Conservation (phyloP, 805 yeast species). For the Ogataea philodendri region DNA sequence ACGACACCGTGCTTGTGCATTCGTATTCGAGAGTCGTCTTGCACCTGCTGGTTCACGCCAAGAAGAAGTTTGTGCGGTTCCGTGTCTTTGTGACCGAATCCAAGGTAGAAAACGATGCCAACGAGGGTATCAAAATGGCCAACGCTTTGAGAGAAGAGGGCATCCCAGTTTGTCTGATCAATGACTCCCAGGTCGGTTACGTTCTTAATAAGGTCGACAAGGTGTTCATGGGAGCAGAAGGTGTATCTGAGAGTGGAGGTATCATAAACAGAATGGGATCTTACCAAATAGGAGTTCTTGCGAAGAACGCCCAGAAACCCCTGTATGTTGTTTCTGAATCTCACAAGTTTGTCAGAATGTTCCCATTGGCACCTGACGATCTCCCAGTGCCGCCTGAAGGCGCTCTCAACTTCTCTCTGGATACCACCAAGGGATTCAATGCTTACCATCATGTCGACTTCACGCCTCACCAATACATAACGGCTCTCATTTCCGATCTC, state of each 20-base stretch:
- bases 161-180: conserved; percentile 84
- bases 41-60: conserved; percentile 73
- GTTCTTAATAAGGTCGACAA: conserved; percentile 90
- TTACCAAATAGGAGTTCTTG: conserved; percentile 90
- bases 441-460: conserved; percentile 71
- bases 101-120: conserved; percentile 77
- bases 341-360: conserved; percentile 94
- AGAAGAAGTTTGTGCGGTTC: conserved; percentile 74
- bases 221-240: conserved; percentile 96
- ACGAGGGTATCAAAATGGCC: conserved; percentile 74
- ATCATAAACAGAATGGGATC: conserved; percentile 94
- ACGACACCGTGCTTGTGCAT: conserved; percentile 86
- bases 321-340: conserved; percentile 91
- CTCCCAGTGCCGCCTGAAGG: conserved; percentile 56
- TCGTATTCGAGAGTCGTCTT: conserved; percentile 89
- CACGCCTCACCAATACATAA: conserved; percentile 92
- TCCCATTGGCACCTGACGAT: conserved; percentile 91
- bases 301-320: conserved; percentile 87
- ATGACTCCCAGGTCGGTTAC: conserved; percentile 92
- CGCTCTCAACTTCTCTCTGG: conserved; percentile 45
- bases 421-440: conserved; percentile 31
- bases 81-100: conserved; percentile 92
- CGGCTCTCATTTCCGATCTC: conserved; percentile 92
- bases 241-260: conserved; percentile 98
- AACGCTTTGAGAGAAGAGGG: conserved; percentile 61